These are phyloP conservation scores for Funneliformis geosporum DNA, from an alignment of 192 early-diverging fungal genomes.

Conservation along the genomic window DNA sequence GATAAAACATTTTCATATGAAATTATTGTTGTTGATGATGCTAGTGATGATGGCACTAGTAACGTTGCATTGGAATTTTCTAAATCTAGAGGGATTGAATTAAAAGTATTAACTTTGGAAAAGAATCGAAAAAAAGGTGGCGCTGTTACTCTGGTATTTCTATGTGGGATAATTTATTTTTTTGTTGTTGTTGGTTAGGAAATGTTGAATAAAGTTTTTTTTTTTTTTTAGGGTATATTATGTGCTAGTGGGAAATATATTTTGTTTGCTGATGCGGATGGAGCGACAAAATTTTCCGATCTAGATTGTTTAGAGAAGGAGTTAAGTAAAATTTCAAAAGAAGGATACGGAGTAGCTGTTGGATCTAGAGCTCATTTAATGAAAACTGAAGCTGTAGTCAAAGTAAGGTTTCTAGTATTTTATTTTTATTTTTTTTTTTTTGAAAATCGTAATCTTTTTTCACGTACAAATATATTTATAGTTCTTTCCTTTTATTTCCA, in stretches of 20 bases:
- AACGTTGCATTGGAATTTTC: slow-evolving; percentile 69
- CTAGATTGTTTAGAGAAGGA: slow-evolving; percentile 59
- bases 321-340: slow-evolving; percentile 41
- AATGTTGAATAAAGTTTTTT: neutral
- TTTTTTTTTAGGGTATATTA: slow-evolving; percentile 71
- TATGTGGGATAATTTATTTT: neutral
- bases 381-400: slow-evolving; percentile 76
- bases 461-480: neutral
- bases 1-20: slow-evolving; percentile 69
- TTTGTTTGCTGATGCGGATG: slow-evolving; percentile 96
- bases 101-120: slow-evolving; percentile 74
- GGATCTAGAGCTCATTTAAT: slow-evolving; percentile 95
- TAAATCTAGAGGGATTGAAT: slow-evolving; percentile 52
- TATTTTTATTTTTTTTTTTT: neutral
- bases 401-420: slow-evolving; percentile 61
- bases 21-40: slow-evolving; percentile 92
- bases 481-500: neutral
- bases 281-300: slow-evolving; percentile 91
- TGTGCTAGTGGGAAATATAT: slow-evolving; percentile 71
- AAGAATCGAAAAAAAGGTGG: slow-evolving; percentile 93
- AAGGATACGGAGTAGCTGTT: slow-evolving; percentile 71
- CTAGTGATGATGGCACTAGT: slow-evolving; percentile 76
- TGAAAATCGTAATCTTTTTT: neutral
- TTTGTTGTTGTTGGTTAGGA: neutral
- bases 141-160: slow-evolving; percentile 78